Evolutionary conservation across 2,329 filamentous ascomycete genomes (phyloP).

Genomic region (Alternaria triticimaculans): DNA sequence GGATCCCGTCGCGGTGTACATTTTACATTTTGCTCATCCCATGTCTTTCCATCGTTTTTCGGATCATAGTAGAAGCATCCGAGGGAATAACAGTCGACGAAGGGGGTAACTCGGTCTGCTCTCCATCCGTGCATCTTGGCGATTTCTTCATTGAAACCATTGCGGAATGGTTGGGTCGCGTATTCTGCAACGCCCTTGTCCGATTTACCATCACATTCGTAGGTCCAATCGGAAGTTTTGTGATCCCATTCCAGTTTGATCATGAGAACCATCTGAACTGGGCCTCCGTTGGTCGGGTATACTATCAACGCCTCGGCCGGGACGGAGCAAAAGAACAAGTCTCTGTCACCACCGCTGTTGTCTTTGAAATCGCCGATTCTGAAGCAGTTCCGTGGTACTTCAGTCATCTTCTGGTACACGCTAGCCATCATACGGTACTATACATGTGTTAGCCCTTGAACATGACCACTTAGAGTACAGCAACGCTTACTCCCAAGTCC

Average conservation of each 20-base stretch:
- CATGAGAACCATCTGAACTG: not conserved
- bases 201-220: not conserved
- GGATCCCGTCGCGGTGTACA: not conserved
- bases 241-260: conserved; percentile 2
- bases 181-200: not conserved
- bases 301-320: not conserved
- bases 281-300: conserved; percentile 4
- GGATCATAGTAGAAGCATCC: not conserved
- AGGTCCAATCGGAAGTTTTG: not conserved
- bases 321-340: conserved; percentile 1
- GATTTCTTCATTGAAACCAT: not conserved
- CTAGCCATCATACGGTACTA: conserved; percentile 7
- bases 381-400: not conserved
- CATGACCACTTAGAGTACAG: no score
- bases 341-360: not conserved
- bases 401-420: conserved; percentile 3
- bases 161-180: not conserved
- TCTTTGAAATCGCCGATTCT: not conserved
- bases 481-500: not conserved
- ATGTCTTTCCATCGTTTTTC: not conserved
- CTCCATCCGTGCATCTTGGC: not conserved
- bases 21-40: not conserved
- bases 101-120: not conserved
- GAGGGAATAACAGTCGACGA: not conserved
- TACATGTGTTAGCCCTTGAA: not conserved